Conservation (phyloP, 2,329 filamentous ascomycete species). For the Xylaria sp. region DNA sequence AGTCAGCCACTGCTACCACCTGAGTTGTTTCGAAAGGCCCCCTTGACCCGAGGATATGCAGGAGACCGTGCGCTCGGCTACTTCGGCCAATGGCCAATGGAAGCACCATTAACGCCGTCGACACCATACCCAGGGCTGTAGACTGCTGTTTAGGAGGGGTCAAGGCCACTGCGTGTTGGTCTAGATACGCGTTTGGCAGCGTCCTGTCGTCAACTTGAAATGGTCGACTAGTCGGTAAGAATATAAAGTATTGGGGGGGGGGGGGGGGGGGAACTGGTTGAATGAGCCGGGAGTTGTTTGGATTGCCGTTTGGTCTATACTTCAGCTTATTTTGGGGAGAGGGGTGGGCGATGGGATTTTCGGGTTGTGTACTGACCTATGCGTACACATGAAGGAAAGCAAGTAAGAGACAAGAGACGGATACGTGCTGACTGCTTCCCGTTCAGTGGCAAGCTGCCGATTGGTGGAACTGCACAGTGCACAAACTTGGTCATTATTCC, state of each 20-base stretch:
- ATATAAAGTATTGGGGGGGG: too few relatives aligned
- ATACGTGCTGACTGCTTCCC: not conserved
- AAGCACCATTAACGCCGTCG: not conserved
- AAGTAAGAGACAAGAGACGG: not conserved
- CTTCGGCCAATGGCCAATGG: not conserved
- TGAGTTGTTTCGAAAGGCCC: not conserved
- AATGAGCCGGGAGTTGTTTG: too few relatives aligned
- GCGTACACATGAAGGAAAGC: too few relatives aligned
- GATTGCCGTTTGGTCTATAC: too few relatives aligned
- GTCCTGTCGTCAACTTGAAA: too few relatives aligned
- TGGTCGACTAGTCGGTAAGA: not conserved
- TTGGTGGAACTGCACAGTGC: conserved; percentile 16
- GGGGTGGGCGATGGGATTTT: too few relatives aligned
- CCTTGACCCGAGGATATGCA: too few relatives aligned
- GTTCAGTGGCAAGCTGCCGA: conserved; percentile 26
- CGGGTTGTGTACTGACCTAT: too few relatives aligned
- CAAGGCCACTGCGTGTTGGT: not conserved
- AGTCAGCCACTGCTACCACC: not conserved
- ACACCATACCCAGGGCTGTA: too few relatives aligned
- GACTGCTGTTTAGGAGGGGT: not conserved
- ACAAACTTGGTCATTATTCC: not conserved
- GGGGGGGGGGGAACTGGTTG: too few relatives aligned
- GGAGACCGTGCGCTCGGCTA: conserved; percentile 11
- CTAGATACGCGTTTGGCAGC: not conserved
- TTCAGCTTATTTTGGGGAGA: too few relatives aligned